These are phyloP conservation scores for Fusarium napiforme DNA, from an alignment of 2,329 filamentous ascomycete species.

Conservation along the genomic window DNA sequence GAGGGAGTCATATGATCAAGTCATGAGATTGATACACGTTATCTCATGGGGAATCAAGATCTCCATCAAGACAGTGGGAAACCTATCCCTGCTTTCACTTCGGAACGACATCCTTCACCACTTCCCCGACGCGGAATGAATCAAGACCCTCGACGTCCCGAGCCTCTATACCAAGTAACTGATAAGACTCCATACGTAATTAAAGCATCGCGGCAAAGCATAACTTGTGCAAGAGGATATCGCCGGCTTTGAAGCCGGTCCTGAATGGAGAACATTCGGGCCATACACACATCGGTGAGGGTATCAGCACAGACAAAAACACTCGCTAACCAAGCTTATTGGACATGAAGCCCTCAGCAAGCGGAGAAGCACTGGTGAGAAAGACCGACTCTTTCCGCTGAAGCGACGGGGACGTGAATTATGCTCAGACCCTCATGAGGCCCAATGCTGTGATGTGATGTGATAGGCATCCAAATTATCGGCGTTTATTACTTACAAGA, in stretches of 20 bases:
- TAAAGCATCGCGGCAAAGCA: not conserved
- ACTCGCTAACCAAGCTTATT: slow-evolving; percentile 18
- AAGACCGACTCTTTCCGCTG: slow-evolving; percentile 37
- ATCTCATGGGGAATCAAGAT: not conserved
- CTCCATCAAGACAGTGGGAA: not conserved
- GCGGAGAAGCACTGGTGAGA: slow-evolving; percentile 37
- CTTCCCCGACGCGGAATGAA: not conserved
- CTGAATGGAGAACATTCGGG: slow-evolving; percentile 11
- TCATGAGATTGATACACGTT: not conserved
- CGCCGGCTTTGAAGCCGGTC: slow-evolving; percentile 21
- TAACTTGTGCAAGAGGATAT: slow-evolving; percentile 13
- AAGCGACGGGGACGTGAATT: not conserved
- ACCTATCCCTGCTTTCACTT: not conserved
- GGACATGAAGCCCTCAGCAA: slow-evolving; percentile 21
- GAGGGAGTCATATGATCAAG: not conserved
- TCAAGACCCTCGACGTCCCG: not conserved
- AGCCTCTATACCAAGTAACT: not conserved
- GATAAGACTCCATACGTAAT: slow-evolving; percentile 21
- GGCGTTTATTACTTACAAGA: not conserved
- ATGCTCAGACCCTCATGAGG: slow-evolving; percentile 14
- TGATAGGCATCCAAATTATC: not conserved
- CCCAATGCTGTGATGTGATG: slow-evolving; percentile 13
- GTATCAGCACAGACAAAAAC: not conserved
- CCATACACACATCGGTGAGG: slow-evolving; percentile 4
- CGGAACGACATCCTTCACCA: not conserved